These are phyloP conservation scores for Cyphellophora europaea DNA, from an alignment of 2,329 filamentous ascomycete genomes.

Conservation along the genomic window DNA sequence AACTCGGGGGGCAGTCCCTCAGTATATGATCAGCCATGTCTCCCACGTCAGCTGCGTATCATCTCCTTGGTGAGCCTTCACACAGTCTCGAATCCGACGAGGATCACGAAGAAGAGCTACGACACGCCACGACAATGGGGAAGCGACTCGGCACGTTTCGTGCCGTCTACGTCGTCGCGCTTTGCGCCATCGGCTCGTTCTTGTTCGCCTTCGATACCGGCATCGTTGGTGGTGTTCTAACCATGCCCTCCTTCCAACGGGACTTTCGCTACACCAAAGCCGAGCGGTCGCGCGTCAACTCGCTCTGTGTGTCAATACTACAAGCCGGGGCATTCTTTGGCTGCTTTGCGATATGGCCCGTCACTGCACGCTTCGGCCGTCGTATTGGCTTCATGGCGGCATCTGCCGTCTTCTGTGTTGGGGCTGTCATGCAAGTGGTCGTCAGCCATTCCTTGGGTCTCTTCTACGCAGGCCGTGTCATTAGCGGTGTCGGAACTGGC, in stretches of 20 bases:
- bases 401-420: constrained; percentile 30
- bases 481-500: constrained; percentile 40
- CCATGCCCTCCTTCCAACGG: constrained; percentile 32
- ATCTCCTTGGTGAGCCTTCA: not conserved
- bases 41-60: constrained; percentile 9
- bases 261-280: constrained; percentile 33
- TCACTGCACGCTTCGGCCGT: constrained; percentile 38
- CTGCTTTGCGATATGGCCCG: constrained; percentile 39
- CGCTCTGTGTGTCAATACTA: constrained; percentile 41
- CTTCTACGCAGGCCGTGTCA: constrained; percentile 39
- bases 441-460: constrained; percentile 34
- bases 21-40: constrained; percentile 9
- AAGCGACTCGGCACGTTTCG: constrained; percentile 26
- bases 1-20: too few species aligned
- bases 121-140: constrained; percentile 20
- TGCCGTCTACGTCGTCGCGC: constrained; percentile 26
- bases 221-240: constrained; percentile 38
- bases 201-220: constrained; percentile 34
- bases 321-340: constrained; percentile 45
- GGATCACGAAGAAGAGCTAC: constrained; percentile 1
- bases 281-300: constrained; percentile 32
- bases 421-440: constrained; percentile 34
- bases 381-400: constrained; percentile 35
- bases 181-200: constrained; percentile 30
- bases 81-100: constrained; percentile 1